These are phyloP conservation scores for Selaginella tamariscina DNA, from an alignment of 75 land plant genomes.

Conservation along the genomic window DNA sequence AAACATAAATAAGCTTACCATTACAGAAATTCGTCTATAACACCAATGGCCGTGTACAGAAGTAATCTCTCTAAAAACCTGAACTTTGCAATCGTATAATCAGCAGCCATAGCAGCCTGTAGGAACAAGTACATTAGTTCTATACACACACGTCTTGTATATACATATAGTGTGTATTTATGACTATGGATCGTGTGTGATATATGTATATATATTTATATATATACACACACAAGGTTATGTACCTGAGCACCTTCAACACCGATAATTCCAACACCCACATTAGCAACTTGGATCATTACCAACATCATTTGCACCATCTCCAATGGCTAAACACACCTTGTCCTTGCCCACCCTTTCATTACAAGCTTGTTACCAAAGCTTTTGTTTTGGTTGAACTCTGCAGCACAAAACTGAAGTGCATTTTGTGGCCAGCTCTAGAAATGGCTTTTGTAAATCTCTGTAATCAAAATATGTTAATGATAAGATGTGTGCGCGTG, in stretches of 20 bases:
- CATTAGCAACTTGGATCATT: constrained; percentile 11
- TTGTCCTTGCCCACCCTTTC: constrained; percentile 7
- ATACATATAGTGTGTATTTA: neutral
- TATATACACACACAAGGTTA: neutral
- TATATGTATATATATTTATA: neutral
- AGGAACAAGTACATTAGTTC: neutral
- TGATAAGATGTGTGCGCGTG: too few relatives aligned
- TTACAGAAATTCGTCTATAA: constrained; percentile 21
- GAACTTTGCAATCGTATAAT: constrained; percentile 29
- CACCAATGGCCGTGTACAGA: constrained; percentile 30
- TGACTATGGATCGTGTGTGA: neutral
- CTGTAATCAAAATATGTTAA: too few relatives aligned
- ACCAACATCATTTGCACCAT: constrained; percentile 12
- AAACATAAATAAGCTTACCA: constrained; percentile 14
- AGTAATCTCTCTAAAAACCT: constrained; percentile 28
- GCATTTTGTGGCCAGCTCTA: constrained; percentile 28
- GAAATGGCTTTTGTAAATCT: constrained; percentile 23
- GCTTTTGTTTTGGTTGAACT: constrained; percentile 3
- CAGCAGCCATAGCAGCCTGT: constrained; percentile 31
- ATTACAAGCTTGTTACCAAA: neutral
- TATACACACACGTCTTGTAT: neutral
- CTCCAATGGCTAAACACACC: constrained; percentile 7
- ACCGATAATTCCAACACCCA: constrained; percentile 9
- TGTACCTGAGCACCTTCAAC: constrained; percentile 13
- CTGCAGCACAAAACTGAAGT: constrained; percentile 15